phyloP scores from a whole-genome alignment of 805 yeast species.

The Zygosaccharomyces bailii region DNA sequence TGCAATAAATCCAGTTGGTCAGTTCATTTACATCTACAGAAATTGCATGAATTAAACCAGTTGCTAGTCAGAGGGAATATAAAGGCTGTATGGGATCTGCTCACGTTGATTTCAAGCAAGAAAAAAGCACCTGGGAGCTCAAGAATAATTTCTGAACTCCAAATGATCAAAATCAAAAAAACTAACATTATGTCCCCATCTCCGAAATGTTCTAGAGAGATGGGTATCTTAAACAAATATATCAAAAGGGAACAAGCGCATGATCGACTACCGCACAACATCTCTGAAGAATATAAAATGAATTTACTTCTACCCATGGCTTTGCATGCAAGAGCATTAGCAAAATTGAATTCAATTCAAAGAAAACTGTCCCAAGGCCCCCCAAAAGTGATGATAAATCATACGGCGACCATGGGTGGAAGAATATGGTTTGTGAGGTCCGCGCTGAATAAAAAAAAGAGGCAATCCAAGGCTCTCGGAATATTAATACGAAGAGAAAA shows the following conservation, averaged over 20 bases:
- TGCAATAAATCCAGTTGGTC: conserved; percentile 30
- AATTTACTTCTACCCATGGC: conserved; percentile 30
- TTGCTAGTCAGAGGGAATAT: conserved; percentile 11
- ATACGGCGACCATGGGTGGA: conserved; percentile 27
- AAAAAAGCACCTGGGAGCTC: conserved; percentile 9
- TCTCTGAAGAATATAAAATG: conserved; percentile 18
- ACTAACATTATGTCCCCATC: conserved; percentile 9
- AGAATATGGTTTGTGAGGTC: conserved; percentile 34
- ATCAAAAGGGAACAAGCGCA: conserved; percentile 16
- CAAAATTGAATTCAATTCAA: conserved; percentile 19
- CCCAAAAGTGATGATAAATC: conserved; percentile 22
- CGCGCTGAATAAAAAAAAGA: conserved; percentile 26
- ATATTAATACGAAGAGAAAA: conserved; percentile 24
- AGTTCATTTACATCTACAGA: conserved; percentile 16
- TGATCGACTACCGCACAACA: conserved; percentile 17
- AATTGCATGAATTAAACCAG: conserved; percentile 19
- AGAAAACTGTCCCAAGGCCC: conserved; percentile 27
- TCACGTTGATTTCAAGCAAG: conserved; percentile 9
- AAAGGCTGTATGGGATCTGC: conserved; percentile 13
- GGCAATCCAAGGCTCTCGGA: conserved; percentile 28
- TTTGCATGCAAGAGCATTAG: conserved; percentile 22
- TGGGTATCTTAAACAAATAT: conserved; percentile 20
- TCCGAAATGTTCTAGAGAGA: conserved; percentile 14
- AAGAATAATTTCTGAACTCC: conserved; percentile 6
- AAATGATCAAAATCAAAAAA: neutral